These are phyloP conservation scores for Solanum appendiculatum DNA, from an alignment of 257 asterid genomes.

Conservation along the genomic window DNA sequence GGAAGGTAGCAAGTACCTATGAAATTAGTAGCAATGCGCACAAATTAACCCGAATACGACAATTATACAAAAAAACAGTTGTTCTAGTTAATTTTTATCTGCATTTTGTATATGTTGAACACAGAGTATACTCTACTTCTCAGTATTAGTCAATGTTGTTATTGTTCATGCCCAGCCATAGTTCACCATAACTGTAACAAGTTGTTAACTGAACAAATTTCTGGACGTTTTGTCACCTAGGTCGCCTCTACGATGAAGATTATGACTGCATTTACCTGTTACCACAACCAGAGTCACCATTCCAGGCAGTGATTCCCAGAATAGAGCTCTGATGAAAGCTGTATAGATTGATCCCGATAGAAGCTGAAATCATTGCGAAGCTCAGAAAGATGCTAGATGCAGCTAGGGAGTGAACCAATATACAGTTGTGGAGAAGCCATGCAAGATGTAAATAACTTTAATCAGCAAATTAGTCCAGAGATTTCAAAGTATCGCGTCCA, in stretches of 20 bases:
- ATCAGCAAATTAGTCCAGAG: background rate
- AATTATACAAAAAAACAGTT: background rate
- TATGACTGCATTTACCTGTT: background rate
- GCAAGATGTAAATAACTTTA: background rate
- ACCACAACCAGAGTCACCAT: background rate
- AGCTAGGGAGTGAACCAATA: background rate
- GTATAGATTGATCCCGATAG: background rate
- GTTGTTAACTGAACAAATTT: background rate
- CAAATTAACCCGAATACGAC: rapidly evolving
- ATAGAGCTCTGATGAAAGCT: background rate
- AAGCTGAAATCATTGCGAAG: background rate
- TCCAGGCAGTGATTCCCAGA: background rate
- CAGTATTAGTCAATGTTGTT: background rate
- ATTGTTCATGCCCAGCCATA: background rate
- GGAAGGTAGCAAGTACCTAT: background rate
- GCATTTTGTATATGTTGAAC: background rate
- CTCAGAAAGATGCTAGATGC: background rate
- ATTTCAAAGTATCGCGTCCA: background rate
- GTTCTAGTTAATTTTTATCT: background rate
- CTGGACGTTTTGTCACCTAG: background rate
- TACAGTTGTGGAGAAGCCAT: background rate
- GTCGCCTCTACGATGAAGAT: background rate
- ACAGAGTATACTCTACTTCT: background rate
- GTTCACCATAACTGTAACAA: background rate
- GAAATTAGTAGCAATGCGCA: background rate